Conservation (phyloP, 2,329 filamentous ascomycete species). For the Arthrobotrys entomopaga region DNA sequence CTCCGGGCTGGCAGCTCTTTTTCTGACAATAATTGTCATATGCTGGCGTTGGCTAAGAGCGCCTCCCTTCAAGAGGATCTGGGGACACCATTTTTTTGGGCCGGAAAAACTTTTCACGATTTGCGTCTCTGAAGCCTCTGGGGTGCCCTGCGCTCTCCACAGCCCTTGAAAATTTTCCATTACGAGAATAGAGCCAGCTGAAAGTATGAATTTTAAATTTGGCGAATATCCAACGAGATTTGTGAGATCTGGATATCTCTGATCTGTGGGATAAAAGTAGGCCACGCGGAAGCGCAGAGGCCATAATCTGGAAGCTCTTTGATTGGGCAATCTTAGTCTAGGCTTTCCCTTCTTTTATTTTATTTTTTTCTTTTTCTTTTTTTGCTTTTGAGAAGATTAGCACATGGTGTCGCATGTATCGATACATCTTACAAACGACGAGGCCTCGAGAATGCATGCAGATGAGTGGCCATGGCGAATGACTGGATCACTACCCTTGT, state of each 20-base stretch:
- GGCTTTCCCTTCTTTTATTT: constrained; percentile 10
- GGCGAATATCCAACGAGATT: constrained; percentile 2
- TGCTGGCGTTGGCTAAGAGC: not conserved
- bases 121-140: constrained; percentile 15
- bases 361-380: too few relatives aligned
- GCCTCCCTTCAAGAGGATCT: not conserved
- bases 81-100: constrained; percentile 6
- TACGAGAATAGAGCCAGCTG: not conserved
- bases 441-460: not conserved
- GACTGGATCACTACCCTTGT: not conserved
- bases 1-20: constrained; percentile 17
- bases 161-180: constrained; percentile 20
- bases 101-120: constrained; percentile 37
- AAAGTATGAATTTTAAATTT: not conserved
- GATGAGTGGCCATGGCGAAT: constrained; percentile 35
- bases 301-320: not conserved
- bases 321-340: constrained; percentile 14
- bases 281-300: not conserved
- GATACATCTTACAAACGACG: constrained; percentile 15
- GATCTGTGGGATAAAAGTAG: constrained; percentile 8
- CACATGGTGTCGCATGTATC: constrained; percentile 29
- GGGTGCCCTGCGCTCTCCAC: not conserved
- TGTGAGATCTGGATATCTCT: constrained; percentile 23
- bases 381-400: constrained; percentile 30
- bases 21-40: constrained; percentile 19